Evolutionary conservation across 768 basidiomycete genomes (phyloP), one percentile per base, ranked within the genome.

Genomic region (Lentinula detonsa): DNA sequence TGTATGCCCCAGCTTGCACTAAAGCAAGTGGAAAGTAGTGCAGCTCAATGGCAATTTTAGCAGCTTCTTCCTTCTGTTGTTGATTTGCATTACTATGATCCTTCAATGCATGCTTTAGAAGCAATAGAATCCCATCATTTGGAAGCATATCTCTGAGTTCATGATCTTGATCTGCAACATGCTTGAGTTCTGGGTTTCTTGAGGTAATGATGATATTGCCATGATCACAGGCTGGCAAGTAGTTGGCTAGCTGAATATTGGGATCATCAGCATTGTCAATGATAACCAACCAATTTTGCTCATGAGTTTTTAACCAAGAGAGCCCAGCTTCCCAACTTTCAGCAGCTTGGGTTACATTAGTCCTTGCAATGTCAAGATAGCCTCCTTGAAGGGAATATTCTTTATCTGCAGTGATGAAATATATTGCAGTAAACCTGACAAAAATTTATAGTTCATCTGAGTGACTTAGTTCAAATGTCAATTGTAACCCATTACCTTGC

Each of bases 191-290:
- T 7, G 51, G 18, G 35, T 63, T 63, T 33, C 59, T 21, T 3
- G 59, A 55, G 6, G 62, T 63, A 16, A 63, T 52, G 5, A 63
- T 28, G 33, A 63, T 61, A 37, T 63, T 63, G 4, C 62, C 62
- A 61, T 57, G 60, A 54, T 33, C 18, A 39, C 59, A 55, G 40
- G 21, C 11, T 9, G 62, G 62, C 11, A 63, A 16, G 33, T 40
- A 61, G 16, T 15, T 9, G 8, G n/a, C 15, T 5, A 63, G 28
- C 2, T 31, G 9, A 15, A 63, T 15, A 23, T 33, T 34, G 3
- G 53, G 59, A 49, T 63, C 52, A 63, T 63, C 62, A 16, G 60
- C 62, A 57, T 61, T 61, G 42, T 63, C 60, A 35, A 63, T 42
- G 3, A 63, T 21, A n/a, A 63, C 9, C 23, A 63, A 10, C 62